Base-by-base conservation (phyloP, 2,329 filamentous ascomycete species). In the Juglanconis sp. region DNA sequence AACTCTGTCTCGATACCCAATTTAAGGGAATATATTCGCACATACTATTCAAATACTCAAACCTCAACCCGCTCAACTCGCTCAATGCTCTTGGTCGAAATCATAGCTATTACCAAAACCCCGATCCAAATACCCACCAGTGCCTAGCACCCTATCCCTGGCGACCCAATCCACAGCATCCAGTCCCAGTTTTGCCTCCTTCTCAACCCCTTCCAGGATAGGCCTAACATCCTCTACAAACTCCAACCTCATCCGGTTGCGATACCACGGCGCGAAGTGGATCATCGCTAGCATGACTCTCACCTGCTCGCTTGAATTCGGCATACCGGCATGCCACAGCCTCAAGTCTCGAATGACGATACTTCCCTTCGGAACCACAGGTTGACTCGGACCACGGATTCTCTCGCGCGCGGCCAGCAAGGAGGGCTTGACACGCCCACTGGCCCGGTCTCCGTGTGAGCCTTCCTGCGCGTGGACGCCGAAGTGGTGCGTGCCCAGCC, bases 281-380 rank as follows among this genome's bases (percentile, higher is more conserved):
- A 85, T 83, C 74, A 83, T 78, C 38, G 82, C 82, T n/a, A 87
- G 70, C 84, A 87, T 86, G 17, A 86, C 77, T 32, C 83, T 71
- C 15, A 80, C 76, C 6, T 78, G 71, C 4, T 76, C 69, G 1
- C 79, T 81, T 47, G 70, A 66, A 65, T 88, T 87, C 1, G 84
- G 84, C 80, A 86, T 85, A 0, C 85, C 85, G 0, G 83, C 84
- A 68, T 88, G 85, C 85, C 85, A 88, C 5, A 87, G 76, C 31
- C 85, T 73, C 56, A 88, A 69, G 67, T 88, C 85, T 2, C 86
- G 76, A 35, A 88, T 67, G 40, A 87, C 75, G 30, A 87, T 68
- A 44, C 81, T 80, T 0, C 85, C 84, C 65, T 83, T 84, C 40
- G 74, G 74, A 0, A 85, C 76, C 3, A 70, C 58, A 0, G 83